Conservation (phyloP, 2,329 filamentous ascomycete species). For the Celoporthe dispersa region DNA sequence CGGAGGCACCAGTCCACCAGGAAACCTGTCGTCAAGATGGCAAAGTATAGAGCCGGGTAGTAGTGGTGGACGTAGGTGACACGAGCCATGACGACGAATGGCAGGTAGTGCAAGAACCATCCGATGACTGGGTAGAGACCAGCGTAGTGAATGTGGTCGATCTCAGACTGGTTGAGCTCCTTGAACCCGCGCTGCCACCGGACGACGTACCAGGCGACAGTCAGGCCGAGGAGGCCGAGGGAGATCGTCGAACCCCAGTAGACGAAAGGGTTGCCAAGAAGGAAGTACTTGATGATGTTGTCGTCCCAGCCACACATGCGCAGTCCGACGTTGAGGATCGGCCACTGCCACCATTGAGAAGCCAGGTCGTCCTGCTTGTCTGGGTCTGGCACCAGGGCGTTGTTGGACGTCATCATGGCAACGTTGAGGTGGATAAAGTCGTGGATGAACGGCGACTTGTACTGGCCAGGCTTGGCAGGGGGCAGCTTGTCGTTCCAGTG, state of each 20-base stretch:
- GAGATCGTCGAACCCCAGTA: conserved; percentile 93
- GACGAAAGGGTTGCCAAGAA: conserved; percentile 92
- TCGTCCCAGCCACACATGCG: conserved; percentile 99
- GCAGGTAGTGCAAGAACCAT: conserved; percentile 95
- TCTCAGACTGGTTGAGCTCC: conserved; percentile 77
- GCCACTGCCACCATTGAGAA: conserved; percentile 98
- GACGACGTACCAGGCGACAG: conserved; percentile 83
- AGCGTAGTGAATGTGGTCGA: conserved; percentile 94
- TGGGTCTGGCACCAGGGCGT: conserved; percentile 93
- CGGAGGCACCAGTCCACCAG: conserved; percentile 81
- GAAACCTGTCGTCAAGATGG: conserved; percentile 89
- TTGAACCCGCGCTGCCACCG: conserved; percentile 95
- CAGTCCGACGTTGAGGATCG: conserved; percentile 89
- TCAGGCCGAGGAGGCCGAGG: conserved; percentile 71
- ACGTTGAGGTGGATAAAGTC: conserved; percentile 98
- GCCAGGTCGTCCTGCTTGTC: conserved; percentile 99
- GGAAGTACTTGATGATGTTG: conserved; percentile 94
- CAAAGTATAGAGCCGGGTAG: conserved; percentile 97
- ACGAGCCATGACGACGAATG: conserved; percentile 96
- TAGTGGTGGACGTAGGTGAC: conserved; percentile 99
- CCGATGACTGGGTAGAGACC: conserved; percentile 89
- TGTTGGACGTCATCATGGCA: conserved; percentile 99
- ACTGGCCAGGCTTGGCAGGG: conserved; percentile 83
- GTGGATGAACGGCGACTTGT: conserved; percentile 95
- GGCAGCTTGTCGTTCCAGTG: conserved; percentile 94